Evolutionary conservation across 345 rosid genomes (phyloP).

Genomic region (Lumnitzera littorea): DNA sequence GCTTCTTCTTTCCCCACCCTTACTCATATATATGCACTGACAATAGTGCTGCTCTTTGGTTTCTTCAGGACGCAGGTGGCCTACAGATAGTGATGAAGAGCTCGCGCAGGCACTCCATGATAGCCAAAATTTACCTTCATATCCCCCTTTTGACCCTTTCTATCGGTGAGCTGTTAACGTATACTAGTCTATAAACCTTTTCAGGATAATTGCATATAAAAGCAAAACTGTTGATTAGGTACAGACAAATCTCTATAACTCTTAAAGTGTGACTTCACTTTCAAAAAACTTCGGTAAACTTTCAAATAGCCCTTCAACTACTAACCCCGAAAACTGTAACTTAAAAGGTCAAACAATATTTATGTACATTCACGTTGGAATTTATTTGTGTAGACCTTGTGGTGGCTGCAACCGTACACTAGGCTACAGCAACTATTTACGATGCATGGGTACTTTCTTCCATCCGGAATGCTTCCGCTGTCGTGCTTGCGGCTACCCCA

Average conservation of each 20-base stretch:
- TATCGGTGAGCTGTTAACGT: too few relatives aligned
- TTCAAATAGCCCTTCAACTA: too few relatives aligned
- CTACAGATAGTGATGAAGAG: slow-evolving; percentile 31
- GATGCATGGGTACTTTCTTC: slow-evolving; percentile 74
- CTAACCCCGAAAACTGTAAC: too few relatives aligned
- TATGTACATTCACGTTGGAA: not conserved
- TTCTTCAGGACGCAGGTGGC: slow-evolving; percentile 50
- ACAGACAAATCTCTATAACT: not conserved
- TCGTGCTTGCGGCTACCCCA: slow-evolving; percentile 55
- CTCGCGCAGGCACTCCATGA: slow-evolving; percentile 37
- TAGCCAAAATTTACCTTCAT: slow-evolving; percentile 32
- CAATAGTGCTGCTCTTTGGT: not conserved
- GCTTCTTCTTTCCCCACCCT: not conserved
- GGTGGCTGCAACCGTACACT: slow-evolving; percentile 68
- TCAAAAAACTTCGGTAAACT: too few relatives aligned
- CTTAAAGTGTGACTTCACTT: not conserved
- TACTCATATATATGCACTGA: too few relatives aligned
- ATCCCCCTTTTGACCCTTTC: slow-evolving; percentile 46
- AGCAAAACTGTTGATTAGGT: too few relatives aligned
- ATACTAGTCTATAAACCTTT: too few relatives aligned
- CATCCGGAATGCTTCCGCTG: slow-evolving; percentile 92
- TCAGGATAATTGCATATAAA: too few relatives aligned
- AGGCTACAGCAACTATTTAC: slow-evolving; percentile 66
- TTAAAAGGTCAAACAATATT: too few relatives aligned
- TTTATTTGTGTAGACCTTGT: slow-evolving; percentile 41